phyloP scores from a whole-genome alignment of 2,329 filamentous ascomycete genomes.

The Microascus cirrosus region DNA sequence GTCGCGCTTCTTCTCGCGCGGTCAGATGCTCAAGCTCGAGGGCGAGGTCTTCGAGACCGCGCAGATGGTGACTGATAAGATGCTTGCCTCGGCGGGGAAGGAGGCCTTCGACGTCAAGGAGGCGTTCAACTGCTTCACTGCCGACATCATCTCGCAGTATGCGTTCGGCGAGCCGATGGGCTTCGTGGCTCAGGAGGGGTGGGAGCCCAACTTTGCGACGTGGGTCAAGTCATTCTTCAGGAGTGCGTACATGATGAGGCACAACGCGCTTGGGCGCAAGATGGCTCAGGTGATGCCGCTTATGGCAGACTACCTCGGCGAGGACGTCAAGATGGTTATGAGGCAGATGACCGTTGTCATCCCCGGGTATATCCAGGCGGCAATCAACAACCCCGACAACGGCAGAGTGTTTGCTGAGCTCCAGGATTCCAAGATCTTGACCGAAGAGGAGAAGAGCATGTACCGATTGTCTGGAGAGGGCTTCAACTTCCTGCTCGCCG shows the following conservation, averaged over 20 bases:
- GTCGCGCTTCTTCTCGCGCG: constrained; percentile 21
- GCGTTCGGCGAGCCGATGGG: constrained; percentile 24
- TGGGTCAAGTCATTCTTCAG: constrained; percentile 20
- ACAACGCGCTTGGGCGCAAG: constrained; percentile 16
- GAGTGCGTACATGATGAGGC: constrained; percentile 20
- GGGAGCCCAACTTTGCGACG: constrained; percentile 24
- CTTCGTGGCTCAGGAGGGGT: constrained; percentile 18
- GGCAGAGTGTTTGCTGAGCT: constrained; percentile 16
- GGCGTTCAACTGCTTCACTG: constrained; percentile 26
- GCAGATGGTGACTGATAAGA: constrained; percentile 15
- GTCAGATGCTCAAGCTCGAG: constrained; percentile 17
- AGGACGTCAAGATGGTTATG: constrained; percentile 14
- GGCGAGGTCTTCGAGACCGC: constrained; percentile 14
- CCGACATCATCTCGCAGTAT: constrained; percentile 25
- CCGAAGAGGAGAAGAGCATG: constrained; percentile 18
- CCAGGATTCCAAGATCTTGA: constrained; percentile 11
- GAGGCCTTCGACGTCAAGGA: constrained; percentile 20
- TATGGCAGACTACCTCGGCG: constrained; percentile 12
- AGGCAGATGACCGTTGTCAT: constrained; percentile 14
- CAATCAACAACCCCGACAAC: constrained; percentile 12
- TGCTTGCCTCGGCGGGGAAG: constrained; percentile 14
- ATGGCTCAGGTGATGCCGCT: constrained; percentile 12
- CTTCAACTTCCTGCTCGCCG: constrained; percentile 21
- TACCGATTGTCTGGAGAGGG: constrained; percentile 24
- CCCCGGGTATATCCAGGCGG: constrained; percentile 12